Conservation (phyloP, 768 basidiomycete species). For the Candolleomyces eurysporus region DNA sequence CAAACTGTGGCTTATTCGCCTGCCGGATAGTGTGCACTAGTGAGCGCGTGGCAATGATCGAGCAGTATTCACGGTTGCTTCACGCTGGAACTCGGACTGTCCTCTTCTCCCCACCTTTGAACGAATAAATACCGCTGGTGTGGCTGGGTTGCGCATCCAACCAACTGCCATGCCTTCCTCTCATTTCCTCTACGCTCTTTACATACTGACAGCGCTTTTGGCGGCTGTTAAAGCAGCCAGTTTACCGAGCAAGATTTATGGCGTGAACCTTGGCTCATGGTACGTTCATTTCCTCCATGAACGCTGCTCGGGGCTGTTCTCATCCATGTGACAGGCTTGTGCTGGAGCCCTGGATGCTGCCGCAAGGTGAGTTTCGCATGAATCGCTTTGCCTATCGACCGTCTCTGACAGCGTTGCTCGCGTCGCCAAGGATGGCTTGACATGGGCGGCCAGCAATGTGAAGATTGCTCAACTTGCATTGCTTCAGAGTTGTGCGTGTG, state of each 20-base stretch:
- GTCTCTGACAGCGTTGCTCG: neutral
- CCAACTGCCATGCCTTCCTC: conserved; percentile 16
- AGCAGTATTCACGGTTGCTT: neutral
- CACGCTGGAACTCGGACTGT: neutral
- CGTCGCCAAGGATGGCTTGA: conserved; percentile 53
- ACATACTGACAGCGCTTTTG: conserved; percentile 10
- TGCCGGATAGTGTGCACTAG: neutral
- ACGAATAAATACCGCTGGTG: neutral
- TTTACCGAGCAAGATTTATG: conserved; percentile 55
- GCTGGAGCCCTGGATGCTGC: conserved; percentile 83
- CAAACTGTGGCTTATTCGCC: no score
- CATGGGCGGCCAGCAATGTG: conserved; percentile 71
- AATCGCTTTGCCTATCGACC: neutral
- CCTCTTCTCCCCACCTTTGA: neutral
- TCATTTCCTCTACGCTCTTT: conserved; percentile 20
- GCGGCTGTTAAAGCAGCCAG: conserved; percentile 17
- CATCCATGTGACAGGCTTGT: conserved; percentile 50
- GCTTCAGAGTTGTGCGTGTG: conserved; percentile 59
- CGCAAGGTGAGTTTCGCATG: conserved; percentile 41
- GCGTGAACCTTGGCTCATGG: conserved; percentile 73
- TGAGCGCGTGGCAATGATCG: neutral
- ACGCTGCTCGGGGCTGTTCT: neutral
- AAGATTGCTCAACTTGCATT: conserved; percentile 62
- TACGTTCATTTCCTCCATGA: conserved; percentile 18
- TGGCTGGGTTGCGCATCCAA: neutral